Evolutionary conservation across 495 filamentous ascomycete genomes (phyloP).

Genomic region (Hypomontagnella submonticulosa): DNA sequence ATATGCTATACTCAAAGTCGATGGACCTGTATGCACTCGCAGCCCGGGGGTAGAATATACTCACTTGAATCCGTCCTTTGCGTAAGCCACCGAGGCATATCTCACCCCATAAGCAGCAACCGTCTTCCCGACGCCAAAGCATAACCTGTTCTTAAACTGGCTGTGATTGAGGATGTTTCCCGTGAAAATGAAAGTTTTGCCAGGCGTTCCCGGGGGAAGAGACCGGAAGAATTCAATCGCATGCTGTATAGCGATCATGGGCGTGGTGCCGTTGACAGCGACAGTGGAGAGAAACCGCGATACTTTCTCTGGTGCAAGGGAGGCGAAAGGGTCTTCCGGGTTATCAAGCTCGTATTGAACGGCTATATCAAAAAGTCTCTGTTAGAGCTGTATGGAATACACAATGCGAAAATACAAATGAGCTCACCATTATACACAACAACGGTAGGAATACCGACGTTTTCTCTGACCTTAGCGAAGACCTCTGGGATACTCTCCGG

Average conservation of each 20-base stretch:
- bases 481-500: slow-evolving; percentile 20
- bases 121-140: slow-evolving; percentile 22
- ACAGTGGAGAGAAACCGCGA: slow-evolving; percentile 16
- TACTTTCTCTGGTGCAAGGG: slow-evolving; percentile 23
- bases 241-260: slow-evolving; percentile 21
- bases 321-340: slow-evolving; percentile 22
- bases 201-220: slow-evolving; percentile 12
- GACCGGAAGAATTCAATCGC: slow-evolving; percentile 11
- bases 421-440: slow-evolving; percentile 19
- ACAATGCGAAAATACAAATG: not conserved
- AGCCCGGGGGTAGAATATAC: not conserved
- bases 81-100: slow-evolving; percentile 24
- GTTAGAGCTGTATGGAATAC: not conserved
- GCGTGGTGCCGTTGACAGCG: slow-evolving; percentile 22
- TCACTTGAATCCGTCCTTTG: slow-evolving; percentile 23
- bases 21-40: not conserved
- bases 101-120: slow-evolving; percentile 23
- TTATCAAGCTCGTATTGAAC: slow-evolving; percentile 21
- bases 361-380: not conserved
- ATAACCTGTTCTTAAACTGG: slow-evolving; percentile 24
- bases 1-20: not conserved
- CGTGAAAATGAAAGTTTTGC: slow-evolving; percentile 25
- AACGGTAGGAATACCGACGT: slow-evolving; percentile 23
- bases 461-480: slow-evolving; percentile 18
- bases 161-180: slow-evolving; percentile 26